Percentiles rank a stretch among this genome's conserved stretches.
Evolutionary conservation across 192 early-diverging fungal species (phyloP).

Genomic region (Backusella tarrabulga): DNA sequence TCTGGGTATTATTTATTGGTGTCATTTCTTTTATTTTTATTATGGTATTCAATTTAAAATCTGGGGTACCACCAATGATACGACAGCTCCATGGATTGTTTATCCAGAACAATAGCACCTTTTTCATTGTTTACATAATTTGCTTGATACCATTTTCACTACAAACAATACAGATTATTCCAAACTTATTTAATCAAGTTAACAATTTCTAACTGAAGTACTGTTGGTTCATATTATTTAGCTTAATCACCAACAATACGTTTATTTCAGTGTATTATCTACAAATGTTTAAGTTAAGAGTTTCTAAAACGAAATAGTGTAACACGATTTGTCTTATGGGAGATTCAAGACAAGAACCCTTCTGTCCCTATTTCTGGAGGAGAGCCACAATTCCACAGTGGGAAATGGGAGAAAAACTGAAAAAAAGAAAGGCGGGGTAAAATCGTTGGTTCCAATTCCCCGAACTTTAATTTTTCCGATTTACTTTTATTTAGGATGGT

Average conservation of each 20-base stretch:
- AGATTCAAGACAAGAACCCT: slow-evolving; percentile 4
- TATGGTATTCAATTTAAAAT: slow-evolving; percentile 4
- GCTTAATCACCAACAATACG: not conserved
- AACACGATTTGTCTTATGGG: not conserved
- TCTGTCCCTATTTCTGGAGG: slow-evolving; percentile 1
- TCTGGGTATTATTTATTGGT: slow-evolving; percentile 8
- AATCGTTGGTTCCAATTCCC: not conserved
- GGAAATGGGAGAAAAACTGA: slow-evolving; percentile 1
- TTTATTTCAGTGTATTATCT: not conserved
- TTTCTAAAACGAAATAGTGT: not conserved
- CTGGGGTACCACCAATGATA: slow-evolving; percentile 1
- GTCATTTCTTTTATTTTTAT: not conserved
- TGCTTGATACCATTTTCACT: not conserved
- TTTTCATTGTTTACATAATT: slow-evolving; percentile 6
- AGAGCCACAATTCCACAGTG: not conserved
- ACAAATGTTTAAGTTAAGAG: not conserved
- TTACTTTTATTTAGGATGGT: not conserved
- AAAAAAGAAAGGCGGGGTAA: not conserved
- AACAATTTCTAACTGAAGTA: not conserved
- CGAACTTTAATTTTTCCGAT: slow-evolving; percentile 1
- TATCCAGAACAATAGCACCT: not conserved
- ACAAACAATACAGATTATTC: not conserved
- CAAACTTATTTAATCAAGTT: not conserved
- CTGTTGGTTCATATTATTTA: not conserved
- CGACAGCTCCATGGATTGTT: not conserved